Percentiles rank a stretch among this genome's conserved stretches.
These are phyloP conservation scores for Moesziomyces parantarcticus DNA, from an alignment of 1,284 basidiomycete species.

Conservation along the genomic window DNA sequence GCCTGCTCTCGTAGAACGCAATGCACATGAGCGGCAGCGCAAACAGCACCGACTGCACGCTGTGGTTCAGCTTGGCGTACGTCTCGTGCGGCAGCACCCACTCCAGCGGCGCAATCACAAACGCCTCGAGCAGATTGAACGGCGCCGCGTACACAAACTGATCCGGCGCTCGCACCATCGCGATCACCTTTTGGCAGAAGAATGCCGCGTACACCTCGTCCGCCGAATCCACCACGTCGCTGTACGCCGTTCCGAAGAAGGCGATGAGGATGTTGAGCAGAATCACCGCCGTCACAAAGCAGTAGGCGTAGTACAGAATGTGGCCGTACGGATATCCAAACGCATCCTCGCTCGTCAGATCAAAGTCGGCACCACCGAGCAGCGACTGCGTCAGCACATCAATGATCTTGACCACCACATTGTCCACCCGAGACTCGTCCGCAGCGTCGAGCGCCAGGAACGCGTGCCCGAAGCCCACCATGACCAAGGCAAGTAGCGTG, in stretches of 20 bases:
- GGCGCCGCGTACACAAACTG: conserved; percentile 71
- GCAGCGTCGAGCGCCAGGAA: conserved; percentile 90
- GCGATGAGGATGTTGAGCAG: conserved; percentile 81
- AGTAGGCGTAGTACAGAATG: conserved; percentile 76
- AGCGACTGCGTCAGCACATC: conserved; percentile 83
- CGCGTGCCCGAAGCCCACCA: conserved; percentile 84
- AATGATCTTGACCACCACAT: conserved; percentile 74
- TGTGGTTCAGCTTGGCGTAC: conserved; percentile 50
- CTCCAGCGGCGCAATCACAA: conserved; percentile 86
- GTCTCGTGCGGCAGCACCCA: conserved; percentile 70
- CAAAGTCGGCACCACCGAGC: conserved; percentile 70
- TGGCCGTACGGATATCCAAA: conserved; percentile 73
- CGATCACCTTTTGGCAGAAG: conserved; percentile 61
- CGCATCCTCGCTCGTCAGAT: conserved; percentile 40
- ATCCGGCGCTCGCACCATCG: conserved; percentile 77
- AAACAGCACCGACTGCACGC: conserved; percentile 53
- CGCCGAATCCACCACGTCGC: conserved; percentile 57
- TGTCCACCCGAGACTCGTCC: conserved; percentile 76
- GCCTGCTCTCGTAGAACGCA: conserved; percentile 53
- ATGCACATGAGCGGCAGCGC: conserved; percentile 51
- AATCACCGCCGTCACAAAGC: conserved; percentile 51
- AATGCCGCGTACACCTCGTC: conserved; percentile 45
- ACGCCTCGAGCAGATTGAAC: conserved; percentile 84
- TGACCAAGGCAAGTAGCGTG: conserved; percentile 79
- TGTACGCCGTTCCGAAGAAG: conserved; percentile 72